Evolutionary conservation across 768 basidiomycete species (phyloP), one percentile per base, ranked within the genome.

Genomic region (Suillus occidentalis): DNA sequence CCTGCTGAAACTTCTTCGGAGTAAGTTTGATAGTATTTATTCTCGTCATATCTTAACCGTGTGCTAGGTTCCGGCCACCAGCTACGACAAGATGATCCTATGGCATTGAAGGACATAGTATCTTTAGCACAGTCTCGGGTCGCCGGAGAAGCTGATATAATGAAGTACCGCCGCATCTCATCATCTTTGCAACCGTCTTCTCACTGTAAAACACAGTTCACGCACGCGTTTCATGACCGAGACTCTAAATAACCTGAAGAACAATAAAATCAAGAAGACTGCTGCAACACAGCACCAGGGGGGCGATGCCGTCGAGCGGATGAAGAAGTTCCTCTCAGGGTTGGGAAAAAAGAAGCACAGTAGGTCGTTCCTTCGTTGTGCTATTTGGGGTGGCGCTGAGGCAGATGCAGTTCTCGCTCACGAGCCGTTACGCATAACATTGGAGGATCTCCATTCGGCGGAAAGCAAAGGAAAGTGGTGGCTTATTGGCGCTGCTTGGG

Each of bases 401-500:
- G 43, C 58, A n/a, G 60, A 55, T 60, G 47, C 34, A 96, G 95
- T 94, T 7, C 81, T 89, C 60, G 86, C 89, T 0, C 88, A 93
- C 71, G 97, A 98, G 53, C 89, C 95, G 0, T 82, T 99, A 9
- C 89, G 95, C 8, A 87, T 97, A 1, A 88, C 91, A 0, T 81
- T 98, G 28, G 82, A 82, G n/a, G 97, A 99, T 76, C 83, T 99
- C 6, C 92, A 86, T 65, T 85, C 88, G 0, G 89, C 94, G 1
- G 88, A 93, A 63, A 91, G 84, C 13, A 92, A 89, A 72, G 97
- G 96, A 6, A 97, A 97, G 79, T 99, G 97, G 97, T 99, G 97
- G 97, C 83, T 98, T 2, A 93, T 98, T 42, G 97, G 97, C 20
- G 94, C 97, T 1, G 97, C 93, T 0, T 99, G 97, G 97, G 84